Base-by-base conservation (phyloP, 495 filamentous ascomycete genomes). In the Penicillium bialowiezense region DNA sequence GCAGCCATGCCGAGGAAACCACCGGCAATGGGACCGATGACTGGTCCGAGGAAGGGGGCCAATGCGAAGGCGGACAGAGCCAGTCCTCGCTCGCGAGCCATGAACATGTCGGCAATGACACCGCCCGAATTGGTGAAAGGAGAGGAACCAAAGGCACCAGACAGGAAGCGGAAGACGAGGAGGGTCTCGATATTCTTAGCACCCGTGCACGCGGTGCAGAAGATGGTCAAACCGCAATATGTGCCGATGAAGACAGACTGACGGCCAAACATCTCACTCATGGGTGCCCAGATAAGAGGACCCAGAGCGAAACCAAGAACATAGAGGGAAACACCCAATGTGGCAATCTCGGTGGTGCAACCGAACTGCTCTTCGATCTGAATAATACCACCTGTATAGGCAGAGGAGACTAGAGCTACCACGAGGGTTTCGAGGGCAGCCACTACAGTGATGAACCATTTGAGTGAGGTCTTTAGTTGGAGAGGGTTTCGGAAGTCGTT, bases 361-460 rank as follows among this genome's bases (percentile, higher is more conserved):
- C 73, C 34, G 52, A 87, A 87, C 20, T 79, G 70, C 9, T 35
- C 40, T 35, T 80, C 68, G 29, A 88, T 76, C 48, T 84, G 67
- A 7, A 67, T 57, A 7, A 86, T 66, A 41, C 87, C 86, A 18
- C 86, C 84, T 18, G 84, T 70, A 51, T 84, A 90, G 3, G 85
- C 86, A 3, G 86, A 87, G 2, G 83, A 87, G 26, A 81, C 83
- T 40, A 91, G 81, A 15, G 87, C 72, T 9, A 90, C 85, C 7
- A 81, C 80, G 12, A 90, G 72, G 0, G 86, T 86, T 15, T 82
- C 78, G 13, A 87, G 46, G 13, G 86, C 84, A 23, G 82, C 78
- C 9, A 83, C 48, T n/a, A 80, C 31, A 1, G 84, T 85, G 47
- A 87, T 78, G 23, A 57, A 56, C 86, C 86, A 90, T 69, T 89